Percentiles rank a stretch among this genome's conserved stretches.
These are phyloP conservation scores for Francoa sonchifolia DNA, from an alignment of 441 rosid species.

Conservation along the genomic window DNA sequence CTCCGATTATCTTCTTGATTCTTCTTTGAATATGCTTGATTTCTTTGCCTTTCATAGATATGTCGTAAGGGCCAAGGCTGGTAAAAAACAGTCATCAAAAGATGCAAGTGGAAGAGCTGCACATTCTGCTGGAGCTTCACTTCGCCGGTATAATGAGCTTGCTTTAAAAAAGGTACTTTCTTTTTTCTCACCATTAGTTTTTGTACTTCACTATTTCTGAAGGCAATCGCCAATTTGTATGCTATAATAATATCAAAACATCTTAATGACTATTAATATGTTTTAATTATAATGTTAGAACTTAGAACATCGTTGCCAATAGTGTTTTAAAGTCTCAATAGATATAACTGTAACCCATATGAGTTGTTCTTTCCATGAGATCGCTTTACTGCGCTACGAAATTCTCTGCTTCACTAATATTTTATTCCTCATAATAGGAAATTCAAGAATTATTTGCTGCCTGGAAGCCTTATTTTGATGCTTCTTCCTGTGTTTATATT, in stretches of 20 bases:
- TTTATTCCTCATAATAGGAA: no score
- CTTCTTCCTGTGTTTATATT: constrained; percentile 52
- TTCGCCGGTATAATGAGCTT: constrained; percentile 86
- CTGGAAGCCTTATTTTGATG: constrained; percentile 92
- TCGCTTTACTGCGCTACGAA: no score
- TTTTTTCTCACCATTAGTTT: no score
- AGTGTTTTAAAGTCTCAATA: no score
- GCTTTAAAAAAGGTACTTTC: constrained; percentile 91
- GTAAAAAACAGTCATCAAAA: constrained; percentile 88
- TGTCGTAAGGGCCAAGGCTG: constrained; percentile 96
- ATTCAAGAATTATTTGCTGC: constrained; percentile 70
- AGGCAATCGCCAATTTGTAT: no score
- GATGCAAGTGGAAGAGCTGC: constrained; percentile 73
- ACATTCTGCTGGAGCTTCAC: constrained; percentile 96
- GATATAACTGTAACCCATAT: no score
- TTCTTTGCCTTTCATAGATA: constrained; percentile 37
- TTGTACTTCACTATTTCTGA: no score
- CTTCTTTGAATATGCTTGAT: neutral
- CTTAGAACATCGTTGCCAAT: no score
- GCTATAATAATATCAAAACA: no score
- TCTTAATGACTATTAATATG: no score
- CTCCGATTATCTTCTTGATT: neutral
- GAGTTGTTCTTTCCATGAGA: no score
- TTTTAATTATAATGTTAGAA: no score
- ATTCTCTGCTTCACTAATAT: constrained; percentile 15